These are phyloP conservation scores for Syzygium jambos DNA, from an alignment of 345 rosid genomes.

Conservation along the genomic window DNA sequence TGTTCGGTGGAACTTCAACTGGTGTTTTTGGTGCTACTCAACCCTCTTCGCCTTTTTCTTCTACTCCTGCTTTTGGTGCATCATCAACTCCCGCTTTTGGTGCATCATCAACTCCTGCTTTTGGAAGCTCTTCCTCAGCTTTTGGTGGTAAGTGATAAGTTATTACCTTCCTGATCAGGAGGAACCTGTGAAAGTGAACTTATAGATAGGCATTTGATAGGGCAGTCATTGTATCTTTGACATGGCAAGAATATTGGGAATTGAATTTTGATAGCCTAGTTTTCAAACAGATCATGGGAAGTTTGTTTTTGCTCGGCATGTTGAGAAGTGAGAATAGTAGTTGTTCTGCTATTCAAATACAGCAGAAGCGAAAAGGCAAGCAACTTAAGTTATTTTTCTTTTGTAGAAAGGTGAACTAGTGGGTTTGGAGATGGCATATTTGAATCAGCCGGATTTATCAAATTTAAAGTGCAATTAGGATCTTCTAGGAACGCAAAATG, in stretches of 20 bases:
- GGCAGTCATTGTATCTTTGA: not conserved
- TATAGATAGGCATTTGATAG: not conserved
- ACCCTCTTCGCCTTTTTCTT: conserved; percentile 58
- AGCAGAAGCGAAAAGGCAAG: not conserved
- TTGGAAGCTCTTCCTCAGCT: conserved; percentile 56
- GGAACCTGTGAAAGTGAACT: not conserved
- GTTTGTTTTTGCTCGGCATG: not conserved
- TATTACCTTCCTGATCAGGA: not conserved
- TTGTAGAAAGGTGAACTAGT: not conserved
- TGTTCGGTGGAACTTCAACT: conserved; percentile 84
- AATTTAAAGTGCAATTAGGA: not conserved
- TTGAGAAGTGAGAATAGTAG: not conserved
- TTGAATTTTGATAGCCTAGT: not conserved
- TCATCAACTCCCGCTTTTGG: conserved; percentile 46
- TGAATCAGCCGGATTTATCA: not conserved
- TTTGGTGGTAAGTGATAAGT: conserved; percentile 55
- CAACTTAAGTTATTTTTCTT: not conserved
- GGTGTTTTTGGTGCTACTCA: conserved; percentile 77
- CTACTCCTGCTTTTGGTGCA: conserved; percentile 23
- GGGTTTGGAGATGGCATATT: not conserved
- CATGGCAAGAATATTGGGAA: not conserved
- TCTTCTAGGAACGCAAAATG: not conserved
- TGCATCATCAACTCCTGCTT: conserved; percentile 58
- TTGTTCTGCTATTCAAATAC: not conserved
- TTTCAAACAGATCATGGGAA: not conserved